Base-by-base conservation (phyloP, 2,329 filamentous ascomycete species). In the Aspergillus sp. region DNA sequence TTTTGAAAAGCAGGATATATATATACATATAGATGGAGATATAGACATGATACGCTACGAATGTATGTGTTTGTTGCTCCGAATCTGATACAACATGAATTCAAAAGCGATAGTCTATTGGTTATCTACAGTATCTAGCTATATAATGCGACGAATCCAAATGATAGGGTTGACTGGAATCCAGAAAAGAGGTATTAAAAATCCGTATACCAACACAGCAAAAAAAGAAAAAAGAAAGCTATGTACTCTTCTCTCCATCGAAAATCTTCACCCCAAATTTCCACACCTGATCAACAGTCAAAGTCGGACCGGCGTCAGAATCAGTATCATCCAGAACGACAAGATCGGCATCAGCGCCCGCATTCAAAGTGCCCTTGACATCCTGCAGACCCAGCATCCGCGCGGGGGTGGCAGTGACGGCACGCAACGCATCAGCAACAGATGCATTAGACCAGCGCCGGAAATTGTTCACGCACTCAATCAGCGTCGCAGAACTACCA, bases 401-500 rank as follows among this genome's bases (percentile, higher is more conserved):
- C 4, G 69, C 69, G 20, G 69, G 69, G 2, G 60, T 63, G n/a
- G 64, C 65, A 7, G 69, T 69, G 5, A 65, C 68, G 0, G 69
- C 68, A 41, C 62, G 63, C n/a, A 72, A 60, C 0, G 69, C 65
- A 50, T 67, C 64, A 1, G 66, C 68, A 0, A 68, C 71, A 3
- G 61, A 65, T 0, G 69, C 61, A 4, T 61, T 62, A 5, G 67
- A 64, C 69, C 69, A 72, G 25, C 65, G 61, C 5, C 68, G 61
- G 56, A 72, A 72, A 44, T 72, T 72, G 48, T 72, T 72, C 13
- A 72, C 64, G 37, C 69, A 72, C 52, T 72, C 68, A 33, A 72
- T 70, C 13, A 72, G 56, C 4, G 69, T 71, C 7, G 69, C 68
- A 0, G 67, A 70, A 43, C 82, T 86, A 54, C 86, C 88, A 12